These are phyloP conservation scores for Suillus lakei DNA, from an alignment of 768 basidiomycete genomes.

Conservation along the genomic window DNA sequence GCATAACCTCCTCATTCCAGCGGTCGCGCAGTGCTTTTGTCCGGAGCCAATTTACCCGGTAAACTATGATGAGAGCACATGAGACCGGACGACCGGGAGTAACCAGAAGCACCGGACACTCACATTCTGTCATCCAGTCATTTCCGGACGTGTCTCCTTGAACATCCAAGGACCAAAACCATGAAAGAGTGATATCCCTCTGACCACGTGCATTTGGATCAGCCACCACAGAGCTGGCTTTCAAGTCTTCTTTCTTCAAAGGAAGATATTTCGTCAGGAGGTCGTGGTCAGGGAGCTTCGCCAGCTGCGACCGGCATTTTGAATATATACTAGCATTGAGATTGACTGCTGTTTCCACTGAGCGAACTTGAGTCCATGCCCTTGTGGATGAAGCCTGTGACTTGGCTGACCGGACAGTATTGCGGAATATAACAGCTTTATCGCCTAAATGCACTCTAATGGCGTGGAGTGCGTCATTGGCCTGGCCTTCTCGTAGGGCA, in stretches of 20 bases:
- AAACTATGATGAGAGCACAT: slow-evolving; percentile 5
- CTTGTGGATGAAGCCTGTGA: not conserved
- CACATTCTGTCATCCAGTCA: slow-evolving; percentile 18
- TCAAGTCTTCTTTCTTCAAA: slow-evolving; percentile 9
- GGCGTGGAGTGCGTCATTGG: slow-evolving; percentile 21
- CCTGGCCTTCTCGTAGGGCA: slow-evolving; percentile 15
- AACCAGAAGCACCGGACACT: not conserved
- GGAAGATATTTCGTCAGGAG: not conserved
- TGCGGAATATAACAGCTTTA: slow-evolving; percentile 15
- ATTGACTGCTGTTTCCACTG: not conserved
- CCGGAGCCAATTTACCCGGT: slow-evolving; percentile 12
- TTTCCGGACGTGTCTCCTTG: not conserved
- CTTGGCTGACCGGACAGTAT: slow-evolving; percentile 2
- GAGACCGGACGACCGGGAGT: not conserved
- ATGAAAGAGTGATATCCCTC: slow-evolving; percentile 7
- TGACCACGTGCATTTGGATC: slow-evolving; percentile 13
- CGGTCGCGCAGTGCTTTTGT: slow-evolving; percentile 6
- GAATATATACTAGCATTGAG: slow-evolving; percentile 10
- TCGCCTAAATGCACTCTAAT: slow-evolving; percentile 13
- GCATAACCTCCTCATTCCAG: slow-evolving; percentile 11
- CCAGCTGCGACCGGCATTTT: not conserved
- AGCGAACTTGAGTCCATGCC: slow-evolving; percentile 9
- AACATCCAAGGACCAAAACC: slow-evolving; percentile 17
- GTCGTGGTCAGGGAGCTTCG: not conserved
- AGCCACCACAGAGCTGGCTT: slow-evolving; percentile 2